Evolutionary conservation across 2,329 filamentous ascomycete genomes (phyloP), one percentile per base, ranked within the genome.

Genomic region (Chaetomium sp.): DNA sequence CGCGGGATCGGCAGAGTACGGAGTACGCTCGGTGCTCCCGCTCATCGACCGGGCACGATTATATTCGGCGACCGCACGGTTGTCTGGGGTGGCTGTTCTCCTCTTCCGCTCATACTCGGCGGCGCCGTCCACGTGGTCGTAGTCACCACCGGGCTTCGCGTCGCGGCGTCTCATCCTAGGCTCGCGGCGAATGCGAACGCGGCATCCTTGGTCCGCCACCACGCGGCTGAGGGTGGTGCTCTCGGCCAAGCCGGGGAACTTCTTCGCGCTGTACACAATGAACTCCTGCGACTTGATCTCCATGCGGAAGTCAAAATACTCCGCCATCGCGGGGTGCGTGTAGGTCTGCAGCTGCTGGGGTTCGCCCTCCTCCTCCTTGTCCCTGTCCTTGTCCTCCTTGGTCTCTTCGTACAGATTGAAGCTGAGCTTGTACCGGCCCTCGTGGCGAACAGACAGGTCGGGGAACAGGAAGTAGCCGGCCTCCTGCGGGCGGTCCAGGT

Each of bases 401-500:
- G 91, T 86, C 69, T 95, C 88, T 74, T 99, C 94, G 65, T 94
- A 97, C 37, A 99, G 76, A 66, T 90, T 91, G 73, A 99, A 97
- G 59, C 85, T 88, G 53, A 99, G 75, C n/a, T 87, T 81, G 71
- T 96, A 99, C 63, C 87, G 86, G 59, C 94, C 94, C 72, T 99
- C 94, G 67, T 99, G 92, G 55, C 94, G 86, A 48, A 99, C 92
- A 0, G 92, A 96, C 34, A 97, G 77, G 71, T 99, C 94, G 3
- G 94, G 94, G 70, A 99, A 99, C 70, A 99, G 89, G 72, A 99
- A 99, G 72, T 97, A 99, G 53, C 91, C 94, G 43, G 82, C 83
- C 63, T 84, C 81, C 41, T 74, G 72, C 2, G 94, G 94, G 45
- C 92, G 87, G 69, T 97, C 92, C 50, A 99, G 80, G 68, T 97